Conservation (phyloP, 2,329 filamentous ascomycete genomes). For the Ophiosphaerella narmari region DNA sequence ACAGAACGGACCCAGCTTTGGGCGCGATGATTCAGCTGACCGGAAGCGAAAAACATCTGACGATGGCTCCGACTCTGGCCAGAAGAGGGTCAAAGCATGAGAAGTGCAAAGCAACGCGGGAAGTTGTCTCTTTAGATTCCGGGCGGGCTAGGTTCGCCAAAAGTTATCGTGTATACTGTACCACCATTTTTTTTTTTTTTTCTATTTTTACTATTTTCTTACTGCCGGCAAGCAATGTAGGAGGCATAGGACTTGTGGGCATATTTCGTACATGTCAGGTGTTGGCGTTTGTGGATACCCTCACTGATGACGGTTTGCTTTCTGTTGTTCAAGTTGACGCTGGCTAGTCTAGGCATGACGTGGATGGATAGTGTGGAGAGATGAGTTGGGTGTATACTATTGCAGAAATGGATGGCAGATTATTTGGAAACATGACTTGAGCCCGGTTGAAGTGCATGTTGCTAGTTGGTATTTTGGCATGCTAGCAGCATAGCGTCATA, state of each 20-base stretch:
- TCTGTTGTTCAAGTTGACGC: constrained; percentile 19
- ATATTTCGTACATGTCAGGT: constrained; percentile 14
- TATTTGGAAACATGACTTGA: too few species aligned
- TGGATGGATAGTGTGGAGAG: constrained; percentile 6
- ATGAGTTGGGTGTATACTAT: constrained; percentile 19
- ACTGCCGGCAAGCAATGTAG: constrained; percentile 16
- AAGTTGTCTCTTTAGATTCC: neutral
- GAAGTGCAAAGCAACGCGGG: neutral
- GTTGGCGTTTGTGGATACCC: constrained; percentile 34
- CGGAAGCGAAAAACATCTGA: constrained; percentile 49
- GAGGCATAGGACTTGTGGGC: constrained; percentile 9
- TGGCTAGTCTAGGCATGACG: constrained; percentile 12
- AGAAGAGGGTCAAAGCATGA: constrained; percentile 46
- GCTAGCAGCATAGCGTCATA: constrained; percentile 23
- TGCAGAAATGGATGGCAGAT: neutral
- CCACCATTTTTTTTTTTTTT: constrained; percentile 4
- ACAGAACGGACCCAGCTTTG: constrained; percentile 50
- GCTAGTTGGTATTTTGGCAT: neutral
- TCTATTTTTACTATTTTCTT: constrained; percentile 9
- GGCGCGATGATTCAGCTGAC: constrained; percentile 47
- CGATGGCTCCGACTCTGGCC: constrained; percentile 43
- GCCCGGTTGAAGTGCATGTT: neutral
- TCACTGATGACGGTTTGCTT: constrained; percentile 19
- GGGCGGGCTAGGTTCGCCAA: neutral
- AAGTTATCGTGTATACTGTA: constrained; percentile 14